Evolutionary conservation across 1,139 yeast species (phyloP), one percentile per base, ranked within the genome.

Genomic region (Hemisphaericaspora xylofermentans): DNA sequence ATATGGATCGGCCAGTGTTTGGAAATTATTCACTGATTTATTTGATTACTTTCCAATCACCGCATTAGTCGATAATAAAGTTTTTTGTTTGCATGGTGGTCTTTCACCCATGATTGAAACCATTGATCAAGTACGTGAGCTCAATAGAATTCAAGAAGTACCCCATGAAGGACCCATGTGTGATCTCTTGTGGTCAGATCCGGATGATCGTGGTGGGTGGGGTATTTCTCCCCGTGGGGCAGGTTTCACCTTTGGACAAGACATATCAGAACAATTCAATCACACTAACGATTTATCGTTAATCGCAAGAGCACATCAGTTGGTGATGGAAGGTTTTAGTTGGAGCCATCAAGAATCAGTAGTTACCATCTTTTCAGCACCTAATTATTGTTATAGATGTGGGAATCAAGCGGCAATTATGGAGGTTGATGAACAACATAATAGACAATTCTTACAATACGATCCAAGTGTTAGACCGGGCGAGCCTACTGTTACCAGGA

Each of bases 141-240:
- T 89, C 48, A 93, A 88, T 64, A 74, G 97, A 56, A 78, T 79
- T 49, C 98, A 93, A 68, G 98, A 93, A 67, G 98, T 93, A 40
- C 98, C 98, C 27, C 98, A 93, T 61, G 98, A 93, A 64, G 98
- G 98, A 30, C 96, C 97, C 40, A 93, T 93, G 96, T 93, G 98
- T 67, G 98, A 93, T 63, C 71, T 93, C 58, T 72, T 93, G 45
- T 93, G 98, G 98, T 85, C 95, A 7, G 98, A 93, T 59, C 98
- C 98, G 2, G 98, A 93, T 60, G 96, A 88, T 58, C 82, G 95
- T 50, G 88, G 88, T 46, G 91, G 94, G 43, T 94, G 98, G 98
- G 96, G 96, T 18, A 82, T 93, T 49, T 85, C 95, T 43, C 98
- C 98, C 51, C 80, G 98, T 67, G 98, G 98, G 56, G 98, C 98